Evolutionary conservation across 73 alveolate species (phyloP).

Genomic region (Paramecium sexaurelia): DNA sequence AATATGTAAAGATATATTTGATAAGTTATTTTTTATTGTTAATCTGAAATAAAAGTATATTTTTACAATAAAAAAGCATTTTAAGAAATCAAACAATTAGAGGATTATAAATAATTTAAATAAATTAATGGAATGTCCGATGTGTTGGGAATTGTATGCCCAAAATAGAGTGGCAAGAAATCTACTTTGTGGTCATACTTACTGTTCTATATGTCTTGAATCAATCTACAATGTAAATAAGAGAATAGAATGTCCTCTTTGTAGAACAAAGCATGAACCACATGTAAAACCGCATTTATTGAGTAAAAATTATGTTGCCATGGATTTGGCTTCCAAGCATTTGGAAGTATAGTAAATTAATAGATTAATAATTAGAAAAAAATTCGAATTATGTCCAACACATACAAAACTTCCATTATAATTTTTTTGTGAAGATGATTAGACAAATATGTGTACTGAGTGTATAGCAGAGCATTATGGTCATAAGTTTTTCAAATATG

Average conservation of each 20-base stretch:
- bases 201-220: slow-evolving; percentile 83
- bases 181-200: slow-evolving; percentile 87
- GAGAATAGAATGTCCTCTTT: slow-evolving; percentile 78
- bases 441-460: slow-evolving; percentile 79
- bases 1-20: too few species aligned
- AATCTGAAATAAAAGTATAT: background rate
- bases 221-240: slow-evolving; percentile 68
- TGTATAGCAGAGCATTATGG: slow-evolving; percentile 88
- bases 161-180: slow-evolving; percentile 79
- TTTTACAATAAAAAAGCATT: background rate
- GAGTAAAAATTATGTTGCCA: slow-evolving; percentile 83
- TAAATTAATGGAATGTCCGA: slow-evolving; percentile 87
- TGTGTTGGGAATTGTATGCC: slow-evolving; percentile 77
- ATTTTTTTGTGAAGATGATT: slow-evolving; percentile 82
- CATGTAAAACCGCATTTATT: slow-evolving; percentile 73
- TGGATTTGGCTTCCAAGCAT: slow-evolving; percentile 80
- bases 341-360: slow-evolving; percentile 62
- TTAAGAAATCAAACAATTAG: background rate
- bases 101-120: background rate
- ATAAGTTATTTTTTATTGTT: too few species aligned
- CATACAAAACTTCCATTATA: slow-evolving; percentile 78
- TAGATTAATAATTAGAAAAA: slow-evolving; percentile 28
- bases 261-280: slow-evolving; percentile 78
- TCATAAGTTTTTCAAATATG: slow-evolving; percentile 83
- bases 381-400: slow-evolving; percentile 71